These are phyloP conservation scores for Trichosporon coremiiforme DNA, from an alignment of 1,284 basidiomycete genomes.

Conservation along the genomic window DNA sequence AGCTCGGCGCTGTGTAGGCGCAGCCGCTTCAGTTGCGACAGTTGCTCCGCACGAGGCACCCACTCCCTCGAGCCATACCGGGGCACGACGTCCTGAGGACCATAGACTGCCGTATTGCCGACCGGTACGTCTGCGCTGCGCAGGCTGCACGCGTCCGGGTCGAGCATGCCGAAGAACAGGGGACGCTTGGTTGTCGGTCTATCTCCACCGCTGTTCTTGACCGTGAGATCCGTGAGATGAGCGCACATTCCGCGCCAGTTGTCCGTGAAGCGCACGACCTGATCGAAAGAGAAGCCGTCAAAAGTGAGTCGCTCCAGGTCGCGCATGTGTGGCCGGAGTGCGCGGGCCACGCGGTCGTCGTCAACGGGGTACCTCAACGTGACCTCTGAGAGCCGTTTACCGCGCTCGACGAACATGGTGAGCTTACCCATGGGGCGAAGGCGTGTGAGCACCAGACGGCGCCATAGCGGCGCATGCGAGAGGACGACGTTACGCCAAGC, in stretches of 20 bases:
- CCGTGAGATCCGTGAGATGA: not conserved
- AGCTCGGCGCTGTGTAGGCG: slow-evolving; percentile 8
- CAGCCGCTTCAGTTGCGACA: not conserved
- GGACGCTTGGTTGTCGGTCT: not conserved
- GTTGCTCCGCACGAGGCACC: not conserved
- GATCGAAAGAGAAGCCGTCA: not conserved
- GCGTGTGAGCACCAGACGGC: slow-evolving; percentile 32
- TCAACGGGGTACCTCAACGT: slow-evolving; percentile 16
- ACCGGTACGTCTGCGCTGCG: not conserved
- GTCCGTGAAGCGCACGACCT: not conserved
- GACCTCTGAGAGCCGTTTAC: slow-evolving; percentile 30
- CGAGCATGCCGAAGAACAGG: slow-evolving; percentile 21
- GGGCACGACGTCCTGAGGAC: not conserved
- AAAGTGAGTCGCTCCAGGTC: slow-evolving; percentile 21
- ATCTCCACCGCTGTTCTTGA: not conserved
- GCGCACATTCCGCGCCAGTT: slow-evolving; percentile 6
- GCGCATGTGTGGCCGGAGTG: not conserved
- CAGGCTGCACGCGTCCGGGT: not conserved
- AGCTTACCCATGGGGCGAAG: slow-evolving; percentile 34
- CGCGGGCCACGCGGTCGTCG: slow-evolving; percentile 5
- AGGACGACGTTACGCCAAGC: slow-evolving; percentile 39
- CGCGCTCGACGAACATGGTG: slow-evolving; percentile 32
- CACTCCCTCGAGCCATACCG: not conserved
- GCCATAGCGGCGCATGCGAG: slow-evolving; percentile 36
- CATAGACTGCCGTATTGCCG: not conserved